phyloP scores from a whole-genome alignment of 192 early-diverging fungal genomes.

The Martensiomyces pterosporus region DNA sequence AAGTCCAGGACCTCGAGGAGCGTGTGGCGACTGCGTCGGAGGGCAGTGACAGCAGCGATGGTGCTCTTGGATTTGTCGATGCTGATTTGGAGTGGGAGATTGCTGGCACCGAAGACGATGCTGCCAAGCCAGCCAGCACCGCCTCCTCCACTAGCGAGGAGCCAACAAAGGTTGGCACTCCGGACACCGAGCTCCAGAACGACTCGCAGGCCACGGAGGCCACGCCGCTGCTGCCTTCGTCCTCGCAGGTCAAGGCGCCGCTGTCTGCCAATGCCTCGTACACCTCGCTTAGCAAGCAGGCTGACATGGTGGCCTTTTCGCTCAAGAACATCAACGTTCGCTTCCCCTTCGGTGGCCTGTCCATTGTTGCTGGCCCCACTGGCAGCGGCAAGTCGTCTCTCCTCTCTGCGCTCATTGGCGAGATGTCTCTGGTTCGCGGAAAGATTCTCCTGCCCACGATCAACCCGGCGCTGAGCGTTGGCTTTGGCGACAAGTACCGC shows the following conservation, averaged over 20 bases:
- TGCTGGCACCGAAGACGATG: slow-evolving; percentile 9
- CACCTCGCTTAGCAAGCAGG: not conserved
- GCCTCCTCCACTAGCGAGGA: not conserved
- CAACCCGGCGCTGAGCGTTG: not conserved
- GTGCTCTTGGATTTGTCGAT: slow-evolving; percentile 21
- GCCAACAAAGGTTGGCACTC: not conserved
- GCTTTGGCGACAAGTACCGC: slow-evolving; percentile 33
- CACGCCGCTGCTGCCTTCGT: slow-evolving; percentile 2
- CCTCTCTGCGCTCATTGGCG: slow-evolving; percentile 74
- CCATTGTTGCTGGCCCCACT: slow-evolving; percentile 80
- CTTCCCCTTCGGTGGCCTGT: slow-evolving; percentile 68
- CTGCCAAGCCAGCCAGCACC: slow-evolving; percentile 2
- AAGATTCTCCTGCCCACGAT: slow-evolving; percentile 23
- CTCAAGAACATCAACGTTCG: slow-evolving; percentile 59
- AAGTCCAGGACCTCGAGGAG: slow-evolving; percentile 55
- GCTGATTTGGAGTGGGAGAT: slow-evolving; percentile 38
- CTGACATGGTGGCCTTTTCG: slow-evolving; percentile 33
- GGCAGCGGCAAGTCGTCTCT: slow-evolving; percentile 85
- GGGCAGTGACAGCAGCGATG: no score
- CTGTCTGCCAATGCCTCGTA: slow-evolving; percentile 4
- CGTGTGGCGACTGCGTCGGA: no score
- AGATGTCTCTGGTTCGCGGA: slow-evolving; percentile 54
- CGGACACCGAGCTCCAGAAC: not conserved
- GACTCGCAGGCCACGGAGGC: not conserved
- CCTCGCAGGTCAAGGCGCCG: not conserved